Evolutionary conservation across 257 asterid species (phyloP), one percentile per base, ranked within the genome.

Genomic region (Ajuga chamaepitys): DNA sequence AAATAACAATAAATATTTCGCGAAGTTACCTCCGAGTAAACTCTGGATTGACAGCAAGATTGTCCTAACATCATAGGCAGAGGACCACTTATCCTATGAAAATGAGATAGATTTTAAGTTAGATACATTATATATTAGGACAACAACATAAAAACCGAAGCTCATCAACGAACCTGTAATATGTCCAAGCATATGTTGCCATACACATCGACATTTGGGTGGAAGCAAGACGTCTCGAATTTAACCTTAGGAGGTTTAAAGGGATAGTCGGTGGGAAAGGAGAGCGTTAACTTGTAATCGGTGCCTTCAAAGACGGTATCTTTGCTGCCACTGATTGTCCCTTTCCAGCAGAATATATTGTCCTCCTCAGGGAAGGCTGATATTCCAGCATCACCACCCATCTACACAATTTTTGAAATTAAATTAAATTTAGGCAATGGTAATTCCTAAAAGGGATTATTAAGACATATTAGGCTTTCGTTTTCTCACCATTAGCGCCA

Each of bases 291-390:
- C 66, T 83, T 94, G 84, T 94, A 94, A 51, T 90, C 95, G 0
- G 99, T 94, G 70, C 99, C 96, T 79, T 94, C 96, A 50, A 90
- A 94, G 3, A 90, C 95, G 0, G 99, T 94, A 22, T 84, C 99
- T 55, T 77, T 88, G 95, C 96, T 88, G 30, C 97, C 99, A 5
- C 72, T 72, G 42, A 93, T 89, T 28, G 96, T 93, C 57, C 97
- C 96, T 83, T 89, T 93, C 96, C 98, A 93, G 76, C 83, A 74
- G 77, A 89, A 89, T 58, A 93, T 89, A 86, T 93, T 89, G 77
- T 89, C 97, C 66, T 93, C 98, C 77, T 87, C 98, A 0, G 97
- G 98, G 71, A 93, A 93, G 1, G 97, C 98, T 18, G 98, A 89
- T 70, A 87, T 83, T n/a, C 94, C 96, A 26, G 83, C 54, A 72